A percentile compares a stretch with the other conserved stretches of the same genome.
Evolutionary conservation across 306 rosid species (phyloP).

Genomic region (Canavalia ensiformis): DNA sequence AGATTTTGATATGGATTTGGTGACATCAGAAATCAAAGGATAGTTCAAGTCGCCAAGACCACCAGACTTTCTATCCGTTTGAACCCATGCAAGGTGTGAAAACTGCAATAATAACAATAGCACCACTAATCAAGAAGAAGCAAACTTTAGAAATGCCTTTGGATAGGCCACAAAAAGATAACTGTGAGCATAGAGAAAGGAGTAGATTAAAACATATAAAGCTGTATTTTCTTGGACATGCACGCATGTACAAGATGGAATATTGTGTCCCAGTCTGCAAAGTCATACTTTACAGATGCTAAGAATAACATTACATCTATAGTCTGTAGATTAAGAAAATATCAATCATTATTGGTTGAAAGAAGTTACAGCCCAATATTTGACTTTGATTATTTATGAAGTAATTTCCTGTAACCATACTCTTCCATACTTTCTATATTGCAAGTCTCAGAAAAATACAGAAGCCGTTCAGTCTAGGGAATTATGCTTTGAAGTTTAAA

Average conservation of each 20-base stretch:
- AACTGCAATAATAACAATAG: conserved; percentile 63
- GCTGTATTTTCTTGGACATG: conserved; percentile 19
- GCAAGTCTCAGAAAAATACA: conserved; percentile 14
- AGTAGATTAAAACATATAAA: conserved; percentile 12
- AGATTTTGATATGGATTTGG: conserved; percentile 88
- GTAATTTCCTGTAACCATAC: conserved; percentile 21
- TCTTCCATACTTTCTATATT: conserved; percentile 30
- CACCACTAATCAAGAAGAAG: conserved; percentile 39
- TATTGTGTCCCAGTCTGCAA: background rate
- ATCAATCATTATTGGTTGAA: conserved; percentile 20
- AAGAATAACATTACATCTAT: conserved; percentile 2
- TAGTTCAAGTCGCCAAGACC: conserved; percentile 99
- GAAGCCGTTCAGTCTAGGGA: background rate
- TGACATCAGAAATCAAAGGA: conserved; percentile 88
- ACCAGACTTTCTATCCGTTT: conserved; percentile 97
- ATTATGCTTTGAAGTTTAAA: conserved; percentile 5
- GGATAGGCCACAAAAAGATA: background rate
- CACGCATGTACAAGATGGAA: conserved; percentile 1
- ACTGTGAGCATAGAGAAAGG: background rate
- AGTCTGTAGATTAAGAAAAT: conserved; percentile 8
- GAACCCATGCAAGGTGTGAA: conserved; percentile 99
- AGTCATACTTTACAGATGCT: background rate
- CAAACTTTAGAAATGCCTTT: conserved; percentile 2
- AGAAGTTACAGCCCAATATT: background rate
- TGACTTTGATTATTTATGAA: conserved; percentile 34